A percentile compares a stretch with the other conserved stretches of the same genome.
Conservation (phyloP, 1,284 basidiomycete genomes). For the Xerocomus minutiporus region DNA sequence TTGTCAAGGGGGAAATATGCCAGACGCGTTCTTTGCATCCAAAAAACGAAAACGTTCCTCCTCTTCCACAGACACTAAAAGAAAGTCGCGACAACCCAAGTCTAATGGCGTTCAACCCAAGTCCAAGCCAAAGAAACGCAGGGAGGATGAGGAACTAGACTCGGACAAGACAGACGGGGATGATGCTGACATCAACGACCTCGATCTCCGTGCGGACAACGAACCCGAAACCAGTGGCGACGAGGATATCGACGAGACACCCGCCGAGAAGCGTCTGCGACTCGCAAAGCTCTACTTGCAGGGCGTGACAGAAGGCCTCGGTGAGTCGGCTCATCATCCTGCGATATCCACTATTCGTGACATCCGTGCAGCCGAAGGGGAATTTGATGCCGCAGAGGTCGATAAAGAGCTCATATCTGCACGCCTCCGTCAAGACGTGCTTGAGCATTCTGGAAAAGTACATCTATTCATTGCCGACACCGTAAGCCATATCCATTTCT, state of each 20-base stretch:
- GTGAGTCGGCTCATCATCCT: slow-evolving; percentile 41
- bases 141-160: slow-evolving; percentile 66
- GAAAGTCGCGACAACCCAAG: slow-evolving; percentile 19
- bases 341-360: slow-evolving; percentile 1
- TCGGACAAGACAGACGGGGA: slow-evolving; percentile 62
- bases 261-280: slow-evolving; percentile 88
- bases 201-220: slow-evolving; percentile 68
- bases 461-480: slow-evolving; percentile 74
- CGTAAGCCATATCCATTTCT: slow-evolving; percentile 37
- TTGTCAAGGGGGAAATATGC: slow-evolving; percentile 42
- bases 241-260: slow-evolving; percentile 86
- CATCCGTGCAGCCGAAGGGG: slow-evolving; percentile 58
- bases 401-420: slow-evolving; percentile 90
- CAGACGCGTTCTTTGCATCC: slow-evolving; percentile 76
- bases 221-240: slow-evolving; percentile 63
- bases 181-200: slow-evolving; percentile 66
- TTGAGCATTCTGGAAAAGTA: slow-evolving; percentile 81
- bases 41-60: slow-evolving; percentile 63
- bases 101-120: slow-evolving; percentile 26
- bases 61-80: slow-evolving; percentile 29
- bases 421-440: slow-evolving; percentile 83
- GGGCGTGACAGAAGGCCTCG: slow-evolving; percentile 73
- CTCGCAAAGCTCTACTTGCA: slow-evolving; percentile 90
- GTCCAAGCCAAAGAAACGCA: slow-evolving; percentile 33
- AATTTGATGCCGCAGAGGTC: slow-evolving; percentile 90